Evolutionary conservation across 495 filamentous ascomycete genomes (phyloP), one percentile per base, ranked within the genome.

Genomic region (Podospora australis): DNA sequence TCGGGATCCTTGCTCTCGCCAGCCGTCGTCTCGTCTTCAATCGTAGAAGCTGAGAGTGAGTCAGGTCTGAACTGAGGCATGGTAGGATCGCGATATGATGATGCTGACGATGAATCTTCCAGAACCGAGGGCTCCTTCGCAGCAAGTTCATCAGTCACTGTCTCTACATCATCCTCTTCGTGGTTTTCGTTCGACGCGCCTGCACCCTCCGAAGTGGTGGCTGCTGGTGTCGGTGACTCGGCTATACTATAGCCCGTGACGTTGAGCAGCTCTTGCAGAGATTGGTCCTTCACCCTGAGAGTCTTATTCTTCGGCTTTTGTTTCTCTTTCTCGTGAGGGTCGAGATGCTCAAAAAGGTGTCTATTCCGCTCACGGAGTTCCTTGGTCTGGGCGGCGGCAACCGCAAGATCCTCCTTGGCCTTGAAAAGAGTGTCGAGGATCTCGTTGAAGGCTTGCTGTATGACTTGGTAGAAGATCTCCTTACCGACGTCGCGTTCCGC

Each of bases 401-500:
- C 70, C 7, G 89, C 80, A 6, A 86, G 62, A 48, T 88, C 82
- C 66, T 98, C 92, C 51, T 85, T 84, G 20, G 72, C 71, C 54
- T 82, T 82, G 70, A 97, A 97, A 0, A 98, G 70, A 8, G 81
- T 71, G 60, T 96, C 87, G 4, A 98, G 77, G 3, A 97, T 70
- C 63, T 97, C 89, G 58, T 96, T 96, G 64, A 95, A 84, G 1
- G 86, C 88, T 58, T 95, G 83, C 57, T 95, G 88, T 0, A 85
- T 87, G 14, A 91, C 81, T 59, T 95, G 87, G 57, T 92, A 96
- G 6, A 97, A 70, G 13, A 95, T 80, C 57, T 97, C 92, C 53
- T 86, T 88, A 24, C 88, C 88, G 6, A 85, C 79, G 58, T 95
- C 89, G 53, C 71, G 75, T 56, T 95, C 90, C 13, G 81, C 80